phyloP scores from a whole-genome alignment of 1,284 basidiomycete species.

The Exsudoporus floridanus region DNA sequence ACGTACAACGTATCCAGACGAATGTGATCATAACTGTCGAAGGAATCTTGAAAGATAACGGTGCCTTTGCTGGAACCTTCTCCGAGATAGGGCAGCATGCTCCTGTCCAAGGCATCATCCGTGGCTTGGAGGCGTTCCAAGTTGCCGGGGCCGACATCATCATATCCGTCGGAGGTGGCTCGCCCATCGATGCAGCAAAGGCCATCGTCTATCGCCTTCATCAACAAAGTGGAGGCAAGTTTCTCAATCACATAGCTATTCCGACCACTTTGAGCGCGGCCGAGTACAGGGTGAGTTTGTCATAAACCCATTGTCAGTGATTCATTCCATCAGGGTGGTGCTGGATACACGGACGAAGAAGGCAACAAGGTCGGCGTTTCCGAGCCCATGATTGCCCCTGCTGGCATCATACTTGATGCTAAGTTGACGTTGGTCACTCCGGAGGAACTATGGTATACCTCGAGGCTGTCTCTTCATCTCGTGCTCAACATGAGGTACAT shows the following conservation, averaged over 20 bases:
- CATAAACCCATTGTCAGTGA: slow-evolving; percentile 5
- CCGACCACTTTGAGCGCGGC: slow-evolving; percentile 83
- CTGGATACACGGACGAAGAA: slow-evolving; percentile 73
- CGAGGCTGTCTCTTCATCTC: slow-evolving; percentile 11
- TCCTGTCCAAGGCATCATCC: slow-evolving; percentile 67
- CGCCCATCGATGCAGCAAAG: slow-evolving; percentile 77
- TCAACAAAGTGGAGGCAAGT: slow-evolving; percentile 49
- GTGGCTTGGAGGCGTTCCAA: slow-evolving; percentile 58
- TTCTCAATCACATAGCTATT: slow-evolving; percentile 63
- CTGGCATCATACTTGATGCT: slow-evolving; percentile 76
- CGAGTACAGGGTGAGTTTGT: slow-evolving; percentile 59
- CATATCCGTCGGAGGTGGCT: slow-evolving; percentile 76
- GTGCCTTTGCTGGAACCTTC: slow-evolving; percentile 67
- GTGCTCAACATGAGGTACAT: slow-evolving; percentile 18
- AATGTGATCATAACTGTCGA: slow-evolving; percentile 63
- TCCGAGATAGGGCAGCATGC: slow-evolving; percentile 76
- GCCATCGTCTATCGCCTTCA: slow-evolving; percentile 64
- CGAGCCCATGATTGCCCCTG: slow-evolving; percentile 56
- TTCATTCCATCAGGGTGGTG: slow-evolving; percentile 47
- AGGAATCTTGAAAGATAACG: slow-evolving; percentile 51
- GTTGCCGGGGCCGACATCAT: slow-evolving; percentile 62
- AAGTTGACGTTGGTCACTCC: slow-evolving; percentile 74
- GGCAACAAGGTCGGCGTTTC: slow-evolving; percentile 64
- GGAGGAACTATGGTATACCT: slow-evolving; percentile 64
- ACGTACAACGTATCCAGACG: slow-evolving; percentile 45